Base-by-base conservation (phyloP, 2,329 filamentous ascomycete genomes). In the Aureobasidium namibiae region DNA sequence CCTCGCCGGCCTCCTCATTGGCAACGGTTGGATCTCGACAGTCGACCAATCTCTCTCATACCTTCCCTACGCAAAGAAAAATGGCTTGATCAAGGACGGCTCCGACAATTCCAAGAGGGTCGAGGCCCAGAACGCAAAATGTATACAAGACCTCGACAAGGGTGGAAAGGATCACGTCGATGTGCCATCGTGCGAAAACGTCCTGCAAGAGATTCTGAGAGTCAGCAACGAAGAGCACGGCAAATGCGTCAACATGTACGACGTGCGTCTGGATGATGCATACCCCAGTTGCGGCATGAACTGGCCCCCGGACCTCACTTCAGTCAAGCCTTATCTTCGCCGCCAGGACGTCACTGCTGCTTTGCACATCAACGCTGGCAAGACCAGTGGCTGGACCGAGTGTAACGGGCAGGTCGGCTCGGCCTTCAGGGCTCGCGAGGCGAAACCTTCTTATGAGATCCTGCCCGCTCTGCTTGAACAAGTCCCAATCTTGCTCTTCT, bases 1-100 rank as follows among this genome's bases (percentile, higher is more conserved):
- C 53, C 75, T 99, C 29, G 82, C 86, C 65, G 94, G 92, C 9
- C 77, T 99, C 21, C 72, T 99, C 36, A 97, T 99, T 62, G 95
- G 95, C 58, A 99, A 99, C 70, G 94, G 92, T 39, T 99, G 95
- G 94, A 92, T 99, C 56, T 89, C 92, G 2, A 92, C 92, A 1
- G 77, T 78, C 8, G 89, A 96, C 50, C 94, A 99, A 71, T 99
- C 97, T 72, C 85, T 87, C 31, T 80, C 92, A 0, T 96, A 96
- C 70, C 77, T 96, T 10, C 82, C 86, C 31, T 97, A 84, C 67
- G 87, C 89, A 44, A 90, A 94, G 71, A 82, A 92, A 61, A 84
- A 85, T 68, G 86, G 84, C 10, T 72, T 99, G 21, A 74, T 97
- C 39, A 70, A 85, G 64, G 83, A 85, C 66, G 87, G 82, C 26